A percentile compares a stretch with the other conserved stretches of the same genome.
phyloP scores from a whole-genome alignment of 139 green algal genomes.

The Picochlorum costavermella region DNA sequence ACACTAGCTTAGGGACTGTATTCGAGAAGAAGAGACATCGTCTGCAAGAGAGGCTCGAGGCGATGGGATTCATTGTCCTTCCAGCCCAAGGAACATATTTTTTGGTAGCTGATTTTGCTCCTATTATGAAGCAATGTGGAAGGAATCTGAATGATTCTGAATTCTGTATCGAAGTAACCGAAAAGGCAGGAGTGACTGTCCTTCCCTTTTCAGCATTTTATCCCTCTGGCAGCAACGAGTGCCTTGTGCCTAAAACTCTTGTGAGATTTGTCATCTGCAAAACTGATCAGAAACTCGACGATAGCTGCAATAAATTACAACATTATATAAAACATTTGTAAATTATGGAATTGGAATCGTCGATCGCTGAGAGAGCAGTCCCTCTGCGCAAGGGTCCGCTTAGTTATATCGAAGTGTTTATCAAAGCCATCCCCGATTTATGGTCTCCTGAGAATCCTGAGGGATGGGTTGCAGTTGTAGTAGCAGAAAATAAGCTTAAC shows the following conservation, averaged over 20 bases:
- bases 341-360: background rate
- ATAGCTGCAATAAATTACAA: conserved; percentile 36
- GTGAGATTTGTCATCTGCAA: conserved; percentile 79
- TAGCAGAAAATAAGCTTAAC: conserved; percentile 37
- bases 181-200: conserved; percentile 59
- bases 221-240: background rate
- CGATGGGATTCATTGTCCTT: conserved; percentile 49
- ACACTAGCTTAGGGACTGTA: conserved; percentile 35
- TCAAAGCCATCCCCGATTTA: conserved; percentile 14
- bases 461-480: conserved; percentile 26
- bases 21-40: conserved; percentile 40
- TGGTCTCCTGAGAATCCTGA: conserved; percentile 5
- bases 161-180: conserved; percentile 58
- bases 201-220: conserved; percentile 61
- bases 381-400: conserved; percentile 13
- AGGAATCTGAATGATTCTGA: conserved; percentile 8
- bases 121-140: conserved; percentile 2
- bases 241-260: conserved; percentile 27
- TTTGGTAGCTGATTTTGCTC: conserved; percentile 49
- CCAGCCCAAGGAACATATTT: conserved; percentile 69
- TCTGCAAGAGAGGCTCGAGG: conserved; percentile 33
- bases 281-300: conserved; percentile 54
- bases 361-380: background rate
- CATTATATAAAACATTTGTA: background rate
- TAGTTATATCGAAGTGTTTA: conserved; percentile 14